Evolutionary conservation across 305 asterid species (phyloP).

Genomic region (Rubia tinctorum): DNA sequence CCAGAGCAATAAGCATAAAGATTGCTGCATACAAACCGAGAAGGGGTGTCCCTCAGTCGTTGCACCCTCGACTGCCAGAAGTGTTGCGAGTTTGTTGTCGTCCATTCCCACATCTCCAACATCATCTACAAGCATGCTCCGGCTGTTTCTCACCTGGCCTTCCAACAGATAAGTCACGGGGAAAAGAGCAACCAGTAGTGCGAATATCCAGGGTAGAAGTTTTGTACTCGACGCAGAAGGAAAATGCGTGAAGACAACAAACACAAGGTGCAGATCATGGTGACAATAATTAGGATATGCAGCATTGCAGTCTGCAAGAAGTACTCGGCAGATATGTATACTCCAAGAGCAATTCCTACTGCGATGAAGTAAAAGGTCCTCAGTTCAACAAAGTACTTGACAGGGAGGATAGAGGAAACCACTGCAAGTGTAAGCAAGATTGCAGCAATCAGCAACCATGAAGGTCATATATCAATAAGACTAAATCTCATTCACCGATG

Average conservation of each 20-base stretch:
- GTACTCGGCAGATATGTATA: conserved; percentile 89
- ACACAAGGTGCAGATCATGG: conserved; percentile 91
- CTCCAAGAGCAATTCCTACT: conserved; percentile 85
- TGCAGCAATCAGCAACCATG: conserved; percentile 92
- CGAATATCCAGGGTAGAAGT: conserved; percentile 94
- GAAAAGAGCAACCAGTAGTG: conserved; percentile 92
- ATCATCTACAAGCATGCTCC: conserved; percentile 50
- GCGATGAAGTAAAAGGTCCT: conserved; percentile 74
- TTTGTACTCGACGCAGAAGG: conserved; percentile 98
- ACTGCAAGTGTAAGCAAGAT: conserved; percentile 93
- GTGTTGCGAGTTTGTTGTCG: conserved; percentile 70
- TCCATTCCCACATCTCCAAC: conserved; percentile 60
- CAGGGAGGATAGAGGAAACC: conserved; percentile 83
- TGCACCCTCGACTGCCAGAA: conserved; percentile 95
- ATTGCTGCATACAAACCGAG: conserved; percentile 95
- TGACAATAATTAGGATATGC: conserved; percentile 77
- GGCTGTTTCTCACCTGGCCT: conserved; percentile 85
- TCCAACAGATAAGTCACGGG: conserved; percentile 95
- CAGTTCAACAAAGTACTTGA: conserved; percentile 81
- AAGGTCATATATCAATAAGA: conserved; percentile 80
- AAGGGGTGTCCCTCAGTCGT: conserved; percentile 85
- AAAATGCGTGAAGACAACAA: conserved; percentile 92
- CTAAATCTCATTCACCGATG: too few relatives aligned
- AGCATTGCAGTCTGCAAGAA: conserved; percentile 86
- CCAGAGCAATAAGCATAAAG: conserved; percentile 94